phyloP scores from a whole-genome alignment of 2,329 filamentous ascomycete genomes.

The Lithohypha guttulata region DNA sequence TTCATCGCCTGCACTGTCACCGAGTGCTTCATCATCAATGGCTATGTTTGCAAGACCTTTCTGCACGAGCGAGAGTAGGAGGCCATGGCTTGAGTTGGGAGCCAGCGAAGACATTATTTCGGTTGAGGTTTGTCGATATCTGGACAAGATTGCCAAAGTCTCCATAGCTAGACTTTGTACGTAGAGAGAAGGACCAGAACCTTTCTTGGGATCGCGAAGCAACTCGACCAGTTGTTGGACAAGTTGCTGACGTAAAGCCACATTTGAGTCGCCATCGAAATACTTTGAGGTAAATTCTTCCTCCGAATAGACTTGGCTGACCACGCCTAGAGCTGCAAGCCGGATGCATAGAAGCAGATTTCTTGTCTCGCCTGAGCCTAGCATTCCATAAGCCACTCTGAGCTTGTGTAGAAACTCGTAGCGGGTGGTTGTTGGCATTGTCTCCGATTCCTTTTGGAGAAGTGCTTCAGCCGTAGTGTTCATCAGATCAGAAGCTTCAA shows the following conservation, averaged over 20 bases:
- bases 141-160: constrained; percentile 74
- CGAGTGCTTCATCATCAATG: constrained; percentile 45
- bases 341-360: constrained; percentile 70
- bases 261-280: constrained; percentile 76
- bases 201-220: constrained; percentile 69
- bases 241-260: constrained; percentile 78
- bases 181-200: constrained; percentile 58
- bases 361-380: constrained; percentile 52
- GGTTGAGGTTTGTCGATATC: constrained; percentile 61
- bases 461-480: constrained; percentile 27
- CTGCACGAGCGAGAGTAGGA: constrained; percentile 82
- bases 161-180: constrained; percentile 74
- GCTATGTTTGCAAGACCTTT: constrained; percentile 80
- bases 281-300: constrained; percentile 74
- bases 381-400: constrained; percentile 70
- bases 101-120: constrained; percentile 88
- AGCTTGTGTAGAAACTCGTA: constrained; percentile 81
- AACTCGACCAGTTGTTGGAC: constrained; percentile 87
- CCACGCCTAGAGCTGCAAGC: constrained; percentile 75
- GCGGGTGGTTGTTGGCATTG: constrained; percentile 60
- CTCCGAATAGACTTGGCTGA: constrained; percentile 82
- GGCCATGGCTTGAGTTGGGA: constrained; percentile 90
- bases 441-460: constrained; percentile 38
- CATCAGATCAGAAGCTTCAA: constrained; percentile 13
- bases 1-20: constrained; percentile 61